Evolutionary conservation across 345 rosid genomes (phyloP).

Genomic region (Syzygium jambos): DNA sequence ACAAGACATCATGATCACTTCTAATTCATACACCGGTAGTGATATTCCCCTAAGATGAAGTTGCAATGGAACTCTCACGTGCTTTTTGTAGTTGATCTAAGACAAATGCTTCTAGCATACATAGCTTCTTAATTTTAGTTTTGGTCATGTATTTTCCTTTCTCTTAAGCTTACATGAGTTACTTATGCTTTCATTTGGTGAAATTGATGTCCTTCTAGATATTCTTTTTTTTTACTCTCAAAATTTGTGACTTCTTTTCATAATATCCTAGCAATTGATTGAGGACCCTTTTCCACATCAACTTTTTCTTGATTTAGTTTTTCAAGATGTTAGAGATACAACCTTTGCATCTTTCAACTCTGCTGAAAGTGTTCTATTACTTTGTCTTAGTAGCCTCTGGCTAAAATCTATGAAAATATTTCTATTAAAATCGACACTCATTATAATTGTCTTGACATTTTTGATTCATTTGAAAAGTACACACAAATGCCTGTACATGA

Average conservation of each 20-base stretch:
- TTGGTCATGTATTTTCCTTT: not conserved
- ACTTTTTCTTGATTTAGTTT: not conserved
- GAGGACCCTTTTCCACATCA: not conserved
- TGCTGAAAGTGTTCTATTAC: not conserved
- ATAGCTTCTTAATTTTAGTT: not conserved
- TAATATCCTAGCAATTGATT: not conserved
- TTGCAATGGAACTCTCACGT: not conserved
- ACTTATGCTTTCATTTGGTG: not conserved
- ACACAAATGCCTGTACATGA: not conserved
- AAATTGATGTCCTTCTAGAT: not conserved
- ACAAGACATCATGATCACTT: not conserved
- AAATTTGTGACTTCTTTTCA: not conserved
- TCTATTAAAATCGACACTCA: not conserved
- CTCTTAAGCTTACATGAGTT: not conserved
- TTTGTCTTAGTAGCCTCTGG: not conserved
- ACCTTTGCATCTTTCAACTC: not conserved
- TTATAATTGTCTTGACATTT: not conserved
- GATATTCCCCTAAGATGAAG: not conserved
- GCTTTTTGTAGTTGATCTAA: not conserved
- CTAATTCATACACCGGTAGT: not conserved
- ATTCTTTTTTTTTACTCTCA: not conserved
- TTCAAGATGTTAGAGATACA: not conserved
- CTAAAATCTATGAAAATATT: not conserved
- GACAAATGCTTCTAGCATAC: not conserved
- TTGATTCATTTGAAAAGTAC: not conserved